Evolutionary conservation across 371 early-diverging fungal genomes (phyloP), one percentile per base, ranked within the genome.

Genomic region (Zychaea mexicana): DNA sequence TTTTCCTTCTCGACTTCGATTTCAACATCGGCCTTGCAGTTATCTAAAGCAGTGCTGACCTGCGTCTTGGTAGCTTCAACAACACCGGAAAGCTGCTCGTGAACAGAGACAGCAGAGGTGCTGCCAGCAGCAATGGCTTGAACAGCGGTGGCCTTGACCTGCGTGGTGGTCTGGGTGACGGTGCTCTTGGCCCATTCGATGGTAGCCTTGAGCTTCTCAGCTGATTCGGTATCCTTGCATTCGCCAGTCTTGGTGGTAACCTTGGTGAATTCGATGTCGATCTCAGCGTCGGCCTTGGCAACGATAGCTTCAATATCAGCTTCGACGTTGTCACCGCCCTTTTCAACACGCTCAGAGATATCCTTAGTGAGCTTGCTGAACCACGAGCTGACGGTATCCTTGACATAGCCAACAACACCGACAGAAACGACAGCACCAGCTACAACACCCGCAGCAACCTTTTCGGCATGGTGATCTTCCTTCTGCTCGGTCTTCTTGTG

Each of bases 221-320:
- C 24, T 5, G 61, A 53, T 1, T 32, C 12, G 17, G 10, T 31
- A 15, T 36, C 38, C 38, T 7, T 9, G 7, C 9, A 36, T 15
- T 26, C n/a, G 33, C 38, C 21, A 33, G 49, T 36, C 32, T 64
- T 55, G 55, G 13, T 28, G 9, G 53, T 0, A 19, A 42, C 38
- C 0, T 1, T 21, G 7, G 30, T 17, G 32, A 30, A 54, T 4
- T 61, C 53, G n/a, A 10, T 26, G 19, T 59, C 45, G 10, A 65
- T 59, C 7, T 24, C 32, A 38, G 56, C 36, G 22, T 38, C 64
- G 52, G 74, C 64, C 57, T 72, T 68, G 45, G 64, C 53, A 57
- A 74, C 68, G 54, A 77, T 74, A 6, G 61, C 47, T 38, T 77
- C 73, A 61, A 77, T 77, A n/a, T n/a, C n/a, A n/a, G n/a, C n/a